A percentile compares a stretch with the other conserved stretches of the same genome.
Evolutionary conservation across 208 protist genomes (phyloP).

Genomic region (Trypanosoma theileri): DNA sequence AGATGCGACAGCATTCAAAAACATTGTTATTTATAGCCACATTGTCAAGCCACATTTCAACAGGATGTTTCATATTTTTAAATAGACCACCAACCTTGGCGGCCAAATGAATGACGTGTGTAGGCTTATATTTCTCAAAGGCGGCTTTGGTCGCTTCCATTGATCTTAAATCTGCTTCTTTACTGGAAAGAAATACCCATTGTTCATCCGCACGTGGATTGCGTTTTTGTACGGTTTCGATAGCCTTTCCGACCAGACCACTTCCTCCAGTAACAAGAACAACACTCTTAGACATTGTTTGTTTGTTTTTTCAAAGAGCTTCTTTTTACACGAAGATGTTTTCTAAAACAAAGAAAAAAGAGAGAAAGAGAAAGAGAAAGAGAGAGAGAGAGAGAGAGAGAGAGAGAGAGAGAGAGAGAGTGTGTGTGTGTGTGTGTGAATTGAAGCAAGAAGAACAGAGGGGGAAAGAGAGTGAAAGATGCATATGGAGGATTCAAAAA

Average conservation of each 20-base stretch:
- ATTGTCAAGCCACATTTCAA: slow-evolving; percentile 89
- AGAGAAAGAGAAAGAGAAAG: neutral
- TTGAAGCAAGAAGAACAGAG: no score
- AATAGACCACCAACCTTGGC: slow-evolving; percentile 92
- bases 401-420: no score
- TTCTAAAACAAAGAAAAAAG: slow-evolving; percentile 1
- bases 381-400: no score
- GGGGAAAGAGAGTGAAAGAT: no score
- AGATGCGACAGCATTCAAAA: slow-evolving; percentile 58
- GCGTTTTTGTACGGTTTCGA: slow-evolving; percentile 39
- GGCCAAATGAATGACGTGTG: slow-evolving; percentile 95
- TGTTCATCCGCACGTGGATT: slow-evolving; percentile 30
- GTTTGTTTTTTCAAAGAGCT: neutral
- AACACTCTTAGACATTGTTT: slow-evolving; percentile 14
- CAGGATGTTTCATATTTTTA: slow-evolving; percentile 86
- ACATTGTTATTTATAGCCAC: slow-evolving; percentile 94
- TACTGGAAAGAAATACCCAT: slow-evolving; percentile 87
- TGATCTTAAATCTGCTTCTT: slow-evolving; percentile 83
- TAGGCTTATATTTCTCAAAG: slow-evolving; percentile 88
- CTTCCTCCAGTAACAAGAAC: slow-evolving; percentile 90
- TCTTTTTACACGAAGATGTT: slow-evolving; percentile 5
- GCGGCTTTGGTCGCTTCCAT: slow-evolving; percentile 39
- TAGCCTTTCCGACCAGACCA: slow-evolving; percentile 89
- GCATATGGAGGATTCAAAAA: no score
- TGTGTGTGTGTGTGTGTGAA: no score